These are phyloP conservation scores for Diaporthe caulivora DNA, from an alignment of 2,329 filamentous ascomycete genomes.

Conservation along the genomic window DNA sequence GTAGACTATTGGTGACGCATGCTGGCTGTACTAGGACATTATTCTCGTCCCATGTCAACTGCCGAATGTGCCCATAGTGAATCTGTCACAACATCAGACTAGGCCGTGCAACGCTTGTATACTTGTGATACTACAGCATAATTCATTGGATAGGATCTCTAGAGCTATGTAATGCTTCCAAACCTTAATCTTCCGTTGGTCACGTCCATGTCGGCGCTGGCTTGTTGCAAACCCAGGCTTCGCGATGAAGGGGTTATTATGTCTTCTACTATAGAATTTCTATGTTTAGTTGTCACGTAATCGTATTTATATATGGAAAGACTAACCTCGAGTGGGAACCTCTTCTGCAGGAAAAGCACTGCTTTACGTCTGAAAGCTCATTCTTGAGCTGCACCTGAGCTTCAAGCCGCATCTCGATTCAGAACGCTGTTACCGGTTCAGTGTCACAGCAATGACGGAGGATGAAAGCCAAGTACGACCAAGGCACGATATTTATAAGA, in stretches of 20 bases:
- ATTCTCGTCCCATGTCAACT: not conserved
- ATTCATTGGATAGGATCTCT: not conserved
- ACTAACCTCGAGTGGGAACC: too few species aligned
- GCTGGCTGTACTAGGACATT: not conserved
- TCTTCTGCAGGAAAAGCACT: too few species aligned
- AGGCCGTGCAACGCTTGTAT: not conserved
- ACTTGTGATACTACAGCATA: not conserved
- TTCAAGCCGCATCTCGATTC: too few species aligned
- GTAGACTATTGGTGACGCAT: not conserved
- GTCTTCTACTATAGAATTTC: not conserved
- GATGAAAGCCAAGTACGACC: too few species aligned
- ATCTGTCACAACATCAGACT: conserved; percentile 22
- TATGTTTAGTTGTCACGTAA: not conserved
- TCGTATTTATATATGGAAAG: not conserved
- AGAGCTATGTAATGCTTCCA: not conserved
- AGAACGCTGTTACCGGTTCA: too few species aligned
- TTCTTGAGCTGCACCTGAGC: too few species aligned
- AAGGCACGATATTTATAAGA: too few species aligned
- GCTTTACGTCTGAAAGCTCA: too few species aligned
- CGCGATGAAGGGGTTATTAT: not conserved
- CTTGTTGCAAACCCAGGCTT: not conserved
- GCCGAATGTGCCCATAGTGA: not conserved
- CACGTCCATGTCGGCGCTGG: not conserved
- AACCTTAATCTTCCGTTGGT: not conserved
- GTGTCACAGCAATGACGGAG: too few species aligned